Conservation (phyloP, 192 early-diverging fungal genomes). For the Coemansia sp. region DNA sequence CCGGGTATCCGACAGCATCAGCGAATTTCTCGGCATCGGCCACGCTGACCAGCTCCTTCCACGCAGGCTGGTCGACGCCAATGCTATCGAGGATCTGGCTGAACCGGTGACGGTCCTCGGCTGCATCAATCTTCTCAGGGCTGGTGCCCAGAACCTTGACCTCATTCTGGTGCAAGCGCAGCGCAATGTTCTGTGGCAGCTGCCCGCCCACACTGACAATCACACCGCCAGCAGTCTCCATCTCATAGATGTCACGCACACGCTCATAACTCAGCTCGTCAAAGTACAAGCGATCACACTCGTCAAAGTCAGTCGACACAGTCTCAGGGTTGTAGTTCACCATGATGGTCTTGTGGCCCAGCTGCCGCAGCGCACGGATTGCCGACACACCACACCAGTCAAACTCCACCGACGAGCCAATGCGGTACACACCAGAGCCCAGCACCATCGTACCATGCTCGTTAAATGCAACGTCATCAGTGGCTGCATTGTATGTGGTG, state of each 20-base stretch:
- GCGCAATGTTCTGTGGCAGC: slow-evolving; percentile 95
- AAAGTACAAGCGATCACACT: slow-evolving; percentile 98
- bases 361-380: slow-evolving; percentile 78
- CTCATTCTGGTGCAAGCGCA: slow-evolving; percentile 69
- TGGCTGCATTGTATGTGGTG: slow-evolving; percentile 91
- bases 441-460: slow-evolving; percentile 94
- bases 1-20: slow-evolving; percentile 83
- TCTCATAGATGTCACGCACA: slow-evolving; percentile 93
- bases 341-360: slow-evolving; percentile 89
- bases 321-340: slow-evolving; percentile 99
- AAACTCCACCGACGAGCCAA: slow-evolving; percentile 97
- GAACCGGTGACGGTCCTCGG: slow-evolving; percentile 96
- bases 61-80: slow-evolving; percentile 93
- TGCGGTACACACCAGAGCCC: slow-evolving; percentile 96
- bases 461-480: slow-evolving; percentile 81
- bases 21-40: slow-evolving; percentile 87
- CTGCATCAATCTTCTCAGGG: slow-evolving; percentile 87
- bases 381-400: slow-evolving; percentile 87
- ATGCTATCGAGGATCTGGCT: slow-evolving; percentile 88
- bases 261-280: slow-evolving; percentile 94
- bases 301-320: slow-evolving; percentile 97
- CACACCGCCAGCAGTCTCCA: slow-evolving; percentile 78
- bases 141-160: slow-evolving; percentile 90
- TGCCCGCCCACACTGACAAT: slow-evolving; percentile 94
- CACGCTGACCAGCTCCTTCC: slow-evolving; percentile 87